Evolutionary conservation across 192 early-diverging fungal species (phyloP), one percentile per base, ranked within the genome.

Genomic region (Mortierella antarctica): DNA sequence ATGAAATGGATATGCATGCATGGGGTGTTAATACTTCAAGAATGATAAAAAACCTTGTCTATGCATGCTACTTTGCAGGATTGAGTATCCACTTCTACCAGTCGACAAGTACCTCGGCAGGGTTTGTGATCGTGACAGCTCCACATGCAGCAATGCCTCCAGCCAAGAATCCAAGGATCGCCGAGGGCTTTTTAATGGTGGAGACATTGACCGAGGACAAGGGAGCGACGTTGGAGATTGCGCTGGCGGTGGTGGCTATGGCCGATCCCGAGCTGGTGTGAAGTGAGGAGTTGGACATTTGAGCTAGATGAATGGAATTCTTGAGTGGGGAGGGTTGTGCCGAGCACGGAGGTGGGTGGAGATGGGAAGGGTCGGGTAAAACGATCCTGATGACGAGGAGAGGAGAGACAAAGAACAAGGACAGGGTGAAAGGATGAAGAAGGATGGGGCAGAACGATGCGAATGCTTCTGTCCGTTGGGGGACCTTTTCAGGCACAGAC

Each of bases 61-160:
- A 50, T 47, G 40, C 39, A 15, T 47, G 23, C 14, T 20, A 12
- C 31, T 48, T 49, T 50, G 44, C 13, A 31, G 31, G 31, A 31
- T 31, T 1, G 31, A 31, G 31, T 31, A 47, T 23, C 31, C 45
- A 15, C 4, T 15, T 47, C 17, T 17, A 60, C 21, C 21, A 44
- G 49, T 65, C 31, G 31, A 31, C 31, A 31, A 31, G 63, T 84
- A 95, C 95, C 90, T 98, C 96, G 83, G 93, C 91, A 2, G 96
- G 96, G 84, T 98, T 98, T n/a, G 95, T 96, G 63, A 98, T 92
- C 8, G 97, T 98, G 31, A 97, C 97, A 14, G 97, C 95, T 13
- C 91, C 90, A 82, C 95, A 96, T 23, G 95, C 95, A 39, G 96
- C 96, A 55, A 94, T 73, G 54, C 94, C 94, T 56, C 93, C 96